Conservation (phyloP, 305 asterid species). For the Solanum aculeatissimum region DNA sequence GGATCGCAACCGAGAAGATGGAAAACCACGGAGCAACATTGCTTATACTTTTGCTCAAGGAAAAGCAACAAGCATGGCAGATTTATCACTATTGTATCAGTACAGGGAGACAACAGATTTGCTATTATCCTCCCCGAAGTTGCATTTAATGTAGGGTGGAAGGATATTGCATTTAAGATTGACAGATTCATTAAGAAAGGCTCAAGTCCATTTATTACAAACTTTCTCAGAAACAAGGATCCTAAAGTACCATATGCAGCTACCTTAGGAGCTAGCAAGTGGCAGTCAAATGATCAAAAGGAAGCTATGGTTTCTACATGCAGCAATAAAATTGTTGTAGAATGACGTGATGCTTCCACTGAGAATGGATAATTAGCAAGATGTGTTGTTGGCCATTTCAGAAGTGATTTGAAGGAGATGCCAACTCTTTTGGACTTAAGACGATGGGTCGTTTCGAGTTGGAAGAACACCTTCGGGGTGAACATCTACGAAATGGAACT, state of each 20-base stretch:
- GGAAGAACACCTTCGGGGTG: background rate
- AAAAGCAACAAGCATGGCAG: background rate
- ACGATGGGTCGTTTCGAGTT: background rate
- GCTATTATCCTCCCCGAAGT: background rate
- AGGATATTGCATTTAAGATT: background rate
- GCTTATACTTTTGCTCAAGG: background rate
- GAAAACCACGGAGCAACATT: background rate
- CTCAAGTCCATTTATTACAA: background rate
- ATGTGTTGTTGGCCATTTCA: background rate
- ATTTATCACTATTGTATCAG: background rate
- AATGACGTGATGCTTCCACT: background rate
- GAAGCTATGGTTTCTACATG: background rate
- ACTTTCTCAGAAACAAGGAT: background rate
- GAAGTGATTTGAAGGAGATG: background rate
- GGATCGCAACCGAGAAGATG: background rate
- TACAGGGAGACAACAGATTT: background rate
- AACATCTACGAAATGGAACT: background rate
- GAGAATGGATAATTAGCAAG: background rate
- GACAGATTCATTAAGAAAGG: background rate
- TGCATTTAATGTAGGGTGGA: background rate
- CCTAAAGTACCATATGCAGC: background rate
- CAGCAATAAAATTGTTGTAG: background rate
- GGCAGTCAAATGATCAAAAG: background rate
- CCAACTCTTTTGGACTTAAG: background rate
- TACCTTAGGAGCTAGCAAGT: background rate